These are phyloP conservation scores for Tetrahymena elliotti DNA, from an alignment of 73 alveolate species.

Conservation along the genomic window DNA sequence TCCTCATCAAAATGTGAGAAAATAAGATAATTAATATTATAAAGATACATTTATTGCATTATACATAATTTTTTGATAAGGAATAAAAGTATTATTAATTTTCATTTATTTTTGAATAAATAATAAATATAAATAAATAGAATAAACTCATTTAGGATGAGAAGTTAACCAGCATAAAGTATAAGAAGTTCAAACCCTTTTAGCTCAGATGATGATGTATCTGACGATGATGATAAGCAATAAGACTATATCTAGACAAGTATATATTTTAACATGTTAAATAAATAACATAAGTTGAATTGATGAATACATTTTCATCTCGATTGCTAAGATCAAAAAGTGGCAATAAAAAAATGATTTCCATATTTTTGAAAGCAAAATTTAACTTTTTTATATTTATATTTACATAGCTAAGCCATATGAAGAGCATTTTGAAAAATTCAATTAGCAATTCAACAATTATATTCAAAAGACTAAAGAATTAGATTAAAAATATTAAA, in stretches of 20 bases:
- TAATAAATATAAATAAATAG: not conserved
- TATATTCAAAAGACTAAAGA: slow-evolving; percentile 19
- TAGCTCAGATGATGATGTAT: not conserved
- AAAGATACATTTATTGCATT: not conserved
- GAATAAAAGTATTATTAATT: not conserved
- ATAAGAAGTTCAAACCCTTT: not conserved
- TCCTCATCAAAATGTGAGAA: not conserved
- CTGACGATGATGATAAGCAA: not conserved
- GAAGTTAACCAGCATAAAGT: not conserved
- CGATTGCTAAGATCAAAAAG: not conserved
- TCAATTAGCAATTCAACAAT: slow-evolving; percentile 16
- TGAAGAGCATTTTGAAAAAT: slow-evolving; percentile 33
- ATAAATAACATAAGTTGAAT: too few relatives aligned
- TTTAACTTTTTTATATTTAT: too few relatives aligned
- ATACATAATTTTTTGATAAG: not conserved
- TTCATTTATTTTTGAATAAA: not conserved
- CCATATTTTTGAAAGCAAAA: too few relatives aligned
- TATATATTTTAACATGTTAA: not conserved
- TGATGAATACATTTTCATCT: too few relatives aligned
- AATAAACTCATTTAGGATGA: not conserved
- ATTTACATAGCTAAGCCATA: slow-evolving; percentile 36
- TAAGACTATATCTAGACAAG: not conserved
- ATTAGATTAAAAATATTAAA: slow-evolving; percentile 21
- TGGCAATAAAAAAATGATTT: not conserved
- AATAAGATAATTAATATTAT: not conserved